Evolutionary conservation across 352 stramenopile genomes (phyloP), one percentile per base, ranked within the genome.

Genomic region (Globisporangium alternatum): DNA sequence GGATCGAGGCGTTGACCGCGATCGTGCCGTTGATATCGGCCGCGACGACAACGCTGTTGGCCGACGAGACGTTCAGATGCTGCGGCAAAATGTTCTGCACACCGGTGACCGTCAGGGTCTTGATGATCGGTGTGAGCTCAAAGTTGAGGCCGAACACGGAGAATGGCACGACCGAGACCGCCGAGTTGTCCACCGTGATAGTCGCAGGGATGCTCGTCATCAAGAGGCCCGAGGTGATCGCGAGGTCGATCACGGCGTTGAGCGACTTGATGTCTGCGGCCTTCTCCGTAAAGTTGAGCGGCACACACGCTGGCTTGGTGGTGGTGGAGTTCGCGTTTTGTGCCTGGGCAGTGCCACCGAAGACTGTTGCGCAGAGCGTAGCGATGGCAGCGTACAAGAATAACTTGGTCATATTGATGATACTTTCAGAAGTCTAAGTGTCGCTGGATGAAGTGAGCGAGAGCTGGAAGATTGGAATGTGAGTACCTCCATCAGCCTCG

Each of bases 121-220:
- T 68, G 68, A 89, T 78, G 15, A 75, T 73, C 12, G 80, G 80
- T 55, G 80, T 86, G 64, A 82, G 58, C 37, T 63, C 67, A 61
- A 88, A 86, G 62, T 80, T 70, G 55, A 75, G 63, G 60, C 77
- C 75, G 30, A 88, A 75, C 47, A 86, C 65, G n/a, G 65, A 69
- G 62, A 80, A 74, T 39, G 56, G 60, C 49, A 74, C 65, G 37
- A 64, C 70, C 9, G 59, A 54, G 30, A 77, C 45, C 53, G 51
- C 69, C 62, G 54, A 47, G 61, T 80, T 55, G 21, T 64, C 60
- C 31, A 77, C 56, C 31, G 65, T 52, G 43, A 80, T 44, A n/a
- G 70, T 62, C 5, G 30, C 21, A n/a, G 76, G 65, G 48, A 77
- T 62, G 55, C 60, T 69, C n/a, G 63, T 66, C 15, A 49, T 67